These are phyloP conservation scores for Breynia disticha DNA, from an alignment of 441 rosid species.

Conservation along the genomic window DNA sequence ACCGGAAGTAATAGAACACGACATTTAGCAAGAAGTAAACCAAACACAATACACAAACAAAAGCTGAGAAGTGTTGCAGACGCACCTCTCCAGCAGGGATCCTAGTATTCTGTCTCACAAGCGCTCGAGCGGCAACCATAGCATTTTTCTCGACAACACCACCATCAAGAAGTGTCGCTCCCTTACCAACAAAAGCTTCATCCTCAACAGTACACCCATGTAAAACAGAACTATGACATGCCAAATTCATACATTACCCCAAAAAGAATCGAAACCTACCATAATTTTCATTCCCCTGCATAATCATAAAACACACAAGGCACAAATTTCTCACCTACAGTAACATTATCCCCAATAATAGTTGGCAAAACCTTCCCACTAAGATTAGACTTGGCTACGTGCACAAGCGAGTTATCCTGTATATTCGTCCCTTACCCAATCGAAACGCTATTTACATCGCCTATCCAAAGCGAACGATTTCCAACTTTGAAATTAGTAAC, in stretches of 20 bases:
- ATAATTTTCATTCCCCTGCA: constrained; percentile 2
- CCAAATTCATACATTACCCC: constrained; percentile 17
- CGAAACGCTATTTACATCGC: constrained; percentile 73
- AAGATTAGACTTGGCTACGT: constrained; percentile 86
- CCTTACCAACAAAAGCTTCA: constrained; percentile 87
- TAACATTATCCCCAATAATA: constrained; percentile 78
- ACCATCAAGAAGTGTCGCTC: constrained; percentile 86
- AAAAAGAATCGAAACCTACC: constrained; percentile 1
- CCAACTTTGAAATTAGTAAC: not conserved
- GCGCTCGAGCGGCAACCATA: constrained; percentile 96
- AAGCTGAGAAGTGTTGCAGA: constrained; percentile 24
- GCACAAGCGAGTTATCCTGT: constrained; percentile 93
- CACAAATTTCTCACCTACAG: constrained; percentile 52
- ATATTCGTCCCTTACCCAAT: constrained; percentile 91
- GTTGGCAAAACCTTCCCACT: constrained; percentile 89
- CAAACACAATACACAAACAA: too few relatives aligned
- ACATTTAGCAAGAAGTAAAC: too few relatives aligned
- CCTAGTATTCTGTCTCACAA: constrained; percentile 84
- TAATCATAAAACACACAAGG: not conserved
- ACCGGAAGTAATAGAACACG: too few relatives aligned
- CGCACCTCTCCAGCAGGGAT: constrained; percentile 86
- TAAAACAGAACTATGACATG: constrained; percentile 93
- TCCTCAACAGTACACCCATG: constrained; percentile 97
- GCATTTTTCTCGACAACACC: constrained; percentile 78
- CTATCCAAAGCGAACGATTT: constrained; percentile 24